Evolutionary conservation across 2,329 filamentous ascomycete species (phyloP), one percentile per base, ranked within the genome.

Genomic region (Sporothrix brunneoviolacea): DNA sequence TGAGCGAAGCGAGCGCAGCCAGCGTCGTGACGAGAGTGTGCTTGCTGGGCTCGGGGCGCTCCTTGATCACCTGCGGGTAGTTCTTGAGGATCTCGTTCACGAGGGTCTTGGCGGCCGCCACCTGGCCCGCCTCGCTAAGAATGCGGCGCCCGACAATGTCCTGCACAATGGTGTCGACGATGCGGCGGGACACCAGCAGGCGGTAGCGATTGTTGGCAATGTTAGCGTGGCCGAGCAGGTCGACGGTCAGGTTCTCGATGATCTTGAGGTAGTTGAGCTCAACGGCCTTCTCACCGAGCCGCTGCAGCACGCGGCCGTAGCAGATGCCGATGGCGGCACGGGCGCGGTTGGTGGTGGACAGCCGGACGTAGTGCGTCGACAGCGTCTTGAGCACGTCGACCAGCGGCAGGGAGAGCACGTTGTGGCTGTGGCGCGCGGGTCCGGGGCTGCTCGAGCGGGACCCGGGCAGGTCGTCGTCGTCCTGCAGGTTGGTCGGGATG

Each of bases 81-180:
- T 97, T 93, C 64, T 95, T 97, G 43, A 98, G 75, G 40, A 96
- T 76, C 52, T 89, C 84, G 64, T 95, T 95, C 62, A 96, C 81
- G 48, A 98, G 70, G 54, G 82, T 80, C 60, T 83, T 88, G 7
- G 89, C 88, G 24, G 88, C 90, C 58, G 85, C 83, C 53, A 91
- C 74, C 62, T 96, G 91, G 8, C 90, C 91, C 13, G 87, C 88
- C 66, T 98, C 91, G 12, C 90, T 90, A 2, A 98, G 75, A 59
- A 96, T 86, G 57, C 84, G 82, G 52, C 79, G 78, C 8, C 89
- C 89, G 56, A 97, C 77, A 8, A 93, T 82, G 52, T 91, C 86
- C 60, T 95, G 88, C 10, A 98, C 72, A 42, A 96, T 78, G 33
- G 86, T 84, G 56, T 89, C 84, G 13, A 95, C 81, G 59, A 91